Conservation (phyloP, 2,329 filamentous ascomycete genomes). For the Pyrenochaeta sp. region DNA sequence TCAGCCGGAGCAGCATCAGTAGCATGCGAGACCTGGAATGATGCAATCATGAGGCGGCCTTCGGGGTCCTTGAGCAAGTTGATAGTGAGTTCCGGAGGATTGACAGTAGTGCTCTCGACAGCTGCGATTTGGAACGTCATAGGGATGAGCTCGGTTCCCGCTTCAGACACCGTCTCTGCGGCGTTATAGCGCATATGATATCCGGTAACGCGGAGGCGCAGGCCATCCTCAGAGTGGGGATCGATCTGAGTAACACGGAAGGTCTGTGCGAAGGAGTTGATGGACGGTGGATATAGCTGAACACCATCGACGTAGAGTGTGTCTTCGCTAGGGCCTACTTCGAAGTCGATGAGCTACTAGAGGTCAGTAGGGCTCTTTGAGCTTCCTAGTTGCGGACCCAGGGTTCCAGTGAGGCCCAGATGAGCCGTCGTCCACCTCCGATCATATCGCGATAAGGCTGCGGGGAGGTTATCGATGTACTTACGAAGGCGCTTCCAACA, state of each 20-base stretch:
- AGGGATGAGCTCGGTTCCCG: constrained; percentile 49
- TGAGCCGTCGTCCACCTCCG: not conserved
- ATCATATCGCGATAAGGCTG: constrained; percentile 2
- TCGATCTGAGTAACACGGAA: constrained; percentile 47
- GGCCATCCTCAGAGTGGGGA: constrained; percentile 30
- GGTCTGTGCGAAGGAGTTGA: constrained; percentile 37
- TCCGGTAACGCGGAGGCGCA: constrained; percentile 47
- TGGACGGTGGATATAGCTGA: constrained; percentile 50
- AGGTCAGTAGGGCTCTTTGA: constrained; percentile 24
- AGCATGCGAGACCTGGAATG: constrained; percentile 38
- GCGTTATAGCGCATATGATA: constrained; percentile 47
- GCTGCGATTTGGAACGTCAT: constrained; percentile 48
- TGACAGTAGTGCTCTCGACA: constrained; percentile 42
- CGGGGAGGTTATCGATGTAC: constrained; percentile 13
- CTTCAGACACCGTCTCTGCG: constrained; percentile 47
- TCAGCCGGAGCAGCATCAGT: constrained; percentile 27
- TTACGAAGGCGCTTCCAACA: constrained; percentile 47
- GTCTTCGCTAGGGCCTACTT: constrained; percentile 41
- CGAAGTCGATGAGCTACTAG: constrained; percentile 48
- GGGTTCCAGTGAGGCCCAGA: not conserved
- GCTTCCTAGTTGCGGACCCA: not conserved
- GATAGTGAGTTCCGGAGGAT: constrained; percentile 46
- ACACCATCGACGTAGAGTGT: constrained; percentile 46
- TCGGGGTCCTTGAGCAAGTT: constrained; percentile 48
- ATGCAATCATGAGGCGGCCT: constrained; percentile 50